phyloP scores from a whole-genome alignment of 768 basidiomycete genomes.

The Solioccasus polychromus region DNA sequence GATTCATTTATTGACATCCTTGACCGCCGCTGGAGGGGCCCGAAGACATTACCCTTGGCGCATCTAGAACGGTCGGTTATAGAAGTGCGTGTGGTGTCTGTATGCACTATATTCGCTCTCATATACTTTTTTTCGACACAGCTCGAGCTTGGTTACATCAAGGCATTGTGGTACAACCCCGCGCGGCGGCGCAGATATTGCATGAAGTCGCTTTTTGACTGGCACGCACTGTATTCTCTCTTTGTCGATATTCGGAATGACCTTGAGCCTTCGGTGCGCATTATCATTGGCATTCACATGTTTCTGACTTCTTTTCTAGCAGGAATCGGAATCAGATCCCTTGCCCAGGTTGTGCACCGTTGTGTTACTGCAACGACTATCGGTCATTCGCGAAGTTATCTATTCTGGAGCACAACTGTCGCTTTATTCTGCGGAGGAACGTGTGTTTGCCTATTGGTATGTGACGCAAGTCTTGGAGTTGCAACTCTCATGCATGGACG shows the following conservation, averaged over 20 bases:
- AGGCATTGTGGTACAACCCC: constrained; percentile 66
- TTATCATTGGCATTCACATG: not conserved
- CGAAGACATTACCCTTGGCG: constrained; percentile 35
- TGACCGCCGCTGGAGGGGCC: constrained; percentile 37
- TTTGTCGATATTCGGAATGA: constrained; percentile 27
- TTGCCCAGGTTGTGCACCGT: constrained; percentile 22
- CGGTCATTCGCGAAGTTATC: constrained; percentile 62
- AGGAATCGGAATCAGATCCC: constrained; percentile 31
- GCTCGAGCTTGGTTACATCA: constrained; percentile 58
- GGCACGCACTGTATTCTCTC: constrained; percentile 62
- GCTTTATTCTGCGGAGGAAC: constrained; percentile 66
- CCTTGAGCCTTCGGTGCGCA: constrained; percentile 19
- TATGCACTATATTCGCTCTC: not conserved
- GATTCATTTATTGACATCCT: constrained; percentile 41
- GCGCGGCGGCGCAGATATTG: constrained; percentile 63
- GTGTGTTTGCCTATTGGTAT: constrained; percentile 77
- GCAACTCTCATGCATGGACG: constrained; percentile 54
- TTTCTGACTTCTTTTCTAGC: constrained; percentile 15
- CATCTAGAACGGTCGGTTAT: constrained; percentile 40
- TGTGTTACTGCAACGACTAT: constrained; percentile 57
- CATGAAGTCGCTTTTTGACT: constrained; percentile 59
- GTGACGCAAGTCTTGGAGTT: constrained; percentile 51
- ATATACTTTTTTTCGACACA: constrained; percentile 25
- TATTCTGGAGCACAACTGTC: constrained; percentile 77
- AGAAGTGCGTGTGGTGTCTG: constrained; percentile 26